Percentiles rank a stretch among this genome's conserved stretches.
Evolutionary conservation across 768 basidiomycete species (phyloP).

Genomic region (Lentinula boryana): DNA sequence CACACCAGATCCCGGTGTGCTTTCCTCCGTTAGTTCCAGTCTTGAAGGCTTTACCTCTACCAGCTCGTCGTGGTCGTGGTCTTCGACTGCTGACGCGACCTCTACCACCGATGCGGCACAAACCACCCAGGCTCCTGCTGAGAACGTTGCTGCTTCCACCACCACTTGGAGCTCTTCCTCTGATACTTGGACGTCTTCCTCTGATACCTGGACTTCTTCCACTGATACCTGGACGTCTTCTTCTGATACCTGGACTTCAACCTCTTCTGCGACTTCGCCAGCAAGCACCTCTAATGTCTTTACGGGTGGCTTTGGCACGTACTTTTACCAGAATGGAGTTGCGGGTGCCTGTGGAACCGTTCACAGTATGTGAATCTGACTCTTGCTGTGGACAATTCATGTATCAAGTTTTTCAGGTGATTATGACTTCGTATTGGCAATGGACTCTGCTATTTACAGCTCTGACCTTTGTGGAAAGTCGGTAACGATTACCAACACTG

Average conservation of each 20-base stretch:
- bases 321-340: conserved; percentile 63
- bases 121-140: conserved; percentile 23
- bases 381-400: neutral
- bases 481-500: conserved; percentile 59
- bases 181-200: conserved; percentile 14
- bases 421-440: conserved; percentile 53
- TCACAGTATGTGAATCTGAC: neutral
- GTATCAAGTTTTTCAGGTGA: conserved; percentile 38
- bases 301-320: conserved; percentile 51
- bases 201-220: conserved; percentile 10
- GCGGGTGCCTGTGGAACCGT: conserved; percentile 74
- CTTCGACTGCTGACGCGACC: conserved; percentile 19
- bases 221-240: conserved; percentile 5
- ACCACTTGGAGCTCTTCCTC: neutral
- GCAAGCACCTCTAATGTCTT: conserved; percentile 13
- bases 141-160: neutral
- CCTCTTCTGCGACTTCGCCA: neutral
- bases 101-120: conserved; percentile 21
- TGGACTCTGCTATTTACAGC: conserved; percentile 55
- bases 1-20: conserved; percentile 46
- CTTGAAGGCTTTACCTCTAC: conserved; percentile 19
- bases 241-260: neutral
- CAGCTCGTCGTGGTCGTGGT: conserved; percentile 13
- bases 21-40: conserved; percentile 25
- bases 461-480: conserved; percentile 54